Base-by-base conservation (phyloP, 768 basidiomycete genomes). In the Guyanaporus albipodus region DNA sequence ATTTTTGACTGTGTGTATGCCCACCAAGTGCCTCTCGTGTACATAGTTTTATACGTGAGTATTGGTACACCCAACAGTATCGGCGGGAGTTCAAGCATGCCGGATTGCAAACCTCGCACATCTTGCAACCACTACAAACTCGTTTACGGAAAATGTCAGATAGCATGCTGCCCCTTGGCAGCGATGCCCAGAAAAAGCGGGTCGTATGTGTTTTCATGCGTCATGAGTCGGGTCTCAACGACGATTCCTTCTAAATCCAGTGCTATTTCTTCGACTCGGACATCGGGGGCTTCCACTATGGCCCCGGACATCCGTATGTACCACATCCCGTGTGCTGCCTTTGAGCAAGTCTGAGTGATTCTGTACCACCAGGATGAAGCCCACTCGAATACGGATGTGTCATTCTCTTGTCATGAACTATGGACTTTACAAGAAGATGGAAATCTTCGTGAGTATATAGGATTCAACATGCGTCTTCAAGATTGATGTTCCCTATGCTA, bases 261-360 rank as follows among this genome's bases (percentile, higher is more conserved):
- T 98, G 95, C 65, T 99, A 99, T 75, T 99, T 99, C 76, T 99
- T 94, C 73, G 95, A 99, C 70, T 95, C 93, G 26, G 95, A 99
- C 65, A 94, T 99, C 67, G 95, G 96, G 19, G 95, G 96, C 42
- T 99, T 97, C 66, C 96, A 98, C 67, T 94, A 96, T 83, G 93
- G 93, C n/a, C 91, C 87, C 47, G 94, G 92, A 6, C 93, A 97
- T 67, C 91, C 93, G 85, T 90, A 68, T 58, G 82, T 61, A 34
- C 26, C 37, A 34, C 17, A n/a, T 43, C 15, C 10, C 10, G n/a
- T 26, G 34, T 18, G 11, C 32, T 33, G 11, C 23, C 42, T 14
- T 22, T 22, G 43, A 33, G 8, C 32, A 39, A 18, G 18, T 43
- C 42, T 34, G n/a, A 51, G 48, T 19, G 21, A 6, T 23, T 49